Evolutionary conservation across 345 rosid species (phyloP), one percentile per base, ranked within the genome.

Genomic region (Eucalyptus leucophloia): DNA sequence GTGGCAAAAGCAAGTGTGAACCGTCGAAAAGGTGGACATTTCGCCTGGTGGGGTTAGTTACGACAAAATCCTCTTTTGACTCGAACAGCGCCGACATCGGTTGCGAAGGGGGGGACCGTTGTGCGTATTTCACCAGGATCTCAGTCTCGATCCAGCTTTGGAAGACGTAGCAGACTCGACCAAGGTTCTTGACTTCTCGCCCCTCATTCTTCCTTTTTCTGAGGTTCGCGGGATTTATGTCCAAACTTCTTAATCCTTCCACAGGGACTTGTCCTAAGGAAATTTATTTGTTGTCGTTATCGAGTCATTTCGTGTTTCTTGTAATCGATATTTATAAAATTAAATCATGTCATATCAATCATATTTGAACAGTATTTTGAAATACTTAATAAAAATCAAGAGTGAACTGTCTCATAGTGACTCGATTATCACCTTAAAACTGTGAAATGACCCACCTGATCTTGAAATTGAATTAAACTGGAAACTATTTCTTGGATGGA

Each of bases 381-480:
- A 12, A 60, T 60, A 1, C 16, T 60, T 3, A 28, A 45, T 5
- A 60, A 60, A 60, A 60, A 28, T 28, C 15, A 26, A 6, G 17
- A 12, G n/a, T 28, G 16, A 60, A 3, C 6, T 2, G 8, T 60
- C n/a, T 60, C 7, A 5, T 30, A 28, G 32, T 12, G 8, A 12
- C 4, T 60, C 4, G 8, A 28, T 28, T 60, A 17, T 13, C 32
- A 12, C 4, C 32, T 4, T 12, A 30, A 0, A 60, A 60, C 4
- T 3, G 1, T 12, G 16, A 60, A 60, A 28, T 28, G 16, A 60
- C 32, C 9, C 32, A 28, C 8, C 0, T 60, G 1, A 60, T 60
- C 32, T 12, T 28, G 32, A 11, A 60, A 60, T 30, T 28, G 7
- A 28, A 60, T 0, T 3, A 17, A 13, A 5, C 8, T 4, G 1